Conservation (phyloP, 1,284 basidiomycete species). For the Meripilus lineatus region DNA sequence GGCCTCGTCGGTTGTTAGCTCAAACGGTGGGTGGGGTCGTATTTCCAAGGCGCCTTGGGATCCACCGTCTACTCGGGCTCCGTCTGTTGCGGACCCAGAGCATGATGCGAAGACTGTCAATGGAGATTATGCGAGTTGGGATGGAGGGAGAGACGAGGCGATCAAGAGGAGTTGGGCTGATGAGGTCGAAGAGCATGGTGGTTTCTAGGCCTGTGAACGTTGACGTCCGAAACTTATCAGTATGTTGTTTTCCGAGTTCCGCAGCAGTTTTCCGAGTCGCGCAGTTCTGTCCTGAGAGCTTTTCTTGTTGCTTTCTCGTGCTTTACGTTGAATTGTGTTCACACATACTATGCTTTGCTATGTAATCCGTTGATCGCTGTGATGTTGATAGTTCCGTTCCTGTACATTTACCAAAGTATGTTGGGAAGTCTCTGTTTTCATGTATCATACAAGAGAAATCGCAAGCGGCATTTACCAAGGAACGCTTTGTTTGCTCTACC, state of each 20-base stretch:
- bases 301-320: no score
- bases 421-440: no score
- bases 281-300: no score
- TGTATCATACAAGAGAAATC: no score
- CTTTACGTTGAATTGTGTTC: background rate
- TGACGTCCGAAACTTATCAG: no score
- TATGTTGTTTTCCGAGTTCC: no score
- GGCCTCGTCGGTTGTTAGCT: slow-evolving; percentile 1
- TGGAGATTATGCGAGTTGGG: background rate
- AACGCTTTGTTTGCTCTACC: no score
- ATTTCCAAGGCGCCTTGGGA: slow-evolving; percentile 8
- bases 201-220: no score
- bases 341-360: background rate
- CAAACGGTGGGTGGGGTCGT: slow-evolving; percentile 7
- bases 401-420: no score
- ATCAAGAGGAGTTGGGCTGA: slow-evolving; percentile 5
- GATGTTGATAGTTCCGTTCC: no score
- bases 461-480: no score
- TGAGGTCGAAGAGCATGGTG: slow-evolving; percentile 3
- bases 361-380: background rate
- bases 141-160: background rate
- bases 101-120: slow-evolving; percentile 1
- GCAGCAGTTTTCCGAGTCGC: no score
- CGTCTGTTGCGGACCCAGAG: background rate
- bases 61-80: background rate